Conservation (phyloP, 805 yeast species). For the Sungouiozyma intestinalis region DNA sequence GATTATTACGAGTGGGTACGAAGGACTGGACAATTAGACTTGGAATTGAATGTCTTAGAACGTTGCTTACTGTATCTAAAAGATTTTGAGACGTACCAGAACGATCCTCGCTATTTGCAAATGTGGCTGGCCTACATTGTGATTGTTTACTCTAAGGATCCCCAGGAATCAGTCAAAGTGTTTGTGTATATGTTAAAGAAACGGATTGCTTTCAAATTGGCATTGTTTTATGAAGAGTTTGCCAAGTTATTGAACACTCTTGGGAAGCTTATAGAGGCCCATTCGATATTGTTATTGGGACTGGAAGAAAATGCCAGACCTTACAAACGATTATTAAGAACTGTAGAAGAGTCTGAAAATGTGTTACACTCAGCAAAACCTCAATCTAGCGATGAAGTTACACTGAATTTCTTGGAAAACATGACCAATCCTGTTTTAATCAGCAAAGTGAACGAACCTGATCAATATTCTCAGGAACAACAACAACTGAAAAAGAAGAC, state of each 20-base stretch:
- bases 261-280: slow-evolving; percentile 10
- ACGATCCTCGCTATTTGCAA: slow-evolving; percentile 71
- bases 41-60: slow-evolving; percentile 54
- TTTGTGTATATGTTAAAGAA: slow-evolving; percentile 62
- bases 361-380: not conserved
- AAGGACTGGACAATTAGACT: slow-evolving; percentile 29
- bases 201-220: slow-evolving; percentile 55
- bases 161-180: slow-evolving; percentile 60
- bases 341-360: slow-evolving; percentile 7
- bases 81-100: slow-evolving; percentile 56
- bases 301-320: slow-evolving; percentile 60
- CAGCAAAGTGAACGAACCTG: not conserved
- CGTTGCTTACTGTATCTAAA: slow-evolving; percentile 46
- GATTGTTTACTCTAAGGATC: slow-evolving; percentile 26
- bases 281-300: slow-evolving; percentile 16
- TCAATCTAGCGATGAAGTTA: not conserved
- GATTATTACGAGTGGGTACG: slow-evolving; percentile 72
- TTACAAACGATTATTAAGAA: slow-evolving; percentile 29
- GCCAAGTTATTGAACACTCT: slow-evolving; percentile 33
- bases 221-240: slow-evolving; percentile 71
- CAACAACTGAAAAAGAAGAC: not conserved
- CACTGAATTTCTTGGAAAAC: not conserved
- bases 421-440: not conserved
- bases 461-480: not conserved
- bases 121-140: slow-evolving; percentile 75